Base-by-base conservation (phyloP, 495 filamentous ascomycete species). In the Hyaloscypha finlandica region DNA sequence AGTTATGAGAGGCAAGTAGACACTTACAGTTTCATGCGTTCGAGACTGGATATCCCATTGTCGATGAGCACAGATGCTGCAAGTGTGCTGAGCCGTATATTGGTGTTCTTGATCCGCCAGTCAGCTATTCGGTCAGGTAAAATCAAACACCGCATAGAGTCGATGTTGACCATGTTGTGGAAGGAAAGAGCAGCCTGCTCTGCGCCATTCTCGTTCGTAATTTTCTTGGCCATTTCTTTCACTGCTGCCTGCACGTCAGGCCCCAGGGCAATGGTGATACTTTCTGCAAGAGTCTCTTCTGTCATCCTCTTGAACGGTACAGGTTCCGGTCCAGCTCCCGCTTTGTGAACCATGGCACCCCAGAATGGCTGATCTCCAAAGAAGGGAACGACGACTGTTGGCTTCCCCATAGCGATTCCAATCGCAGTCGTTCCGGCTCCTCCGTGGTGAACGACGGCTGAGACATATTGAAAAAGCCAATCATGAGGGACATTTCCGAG, bases 321-420 rank as follows among this genome's bases (percentile, higher is more conserved):
- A 0, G 92, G 91, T 2, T 77, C 73, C 0, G 91, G 91, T 2
- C 92, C 92, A 0, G 91, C 92, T 2, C 89, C 89, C 14, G 90
- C 86, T 48, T 75, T 81, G 4, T 88, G 84, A 31, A 94, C 84
- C 83, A 94, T 90, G 2, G 83, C 77, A 22, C 91, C 92, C 92
- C 92, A 94, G 68, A 94, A 94, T 1, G 89, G 88, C 70, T 94
- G 91, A 64, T 94, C 92, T 4, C 92, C 92, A 72, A 95, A 94
- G 78, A 95, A 95, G 0, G 92, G 92, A 11, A 94, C 85, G 19
- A 95, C 81, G 2, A 91, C 83, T 0, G 92, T 93, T 3, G 92
- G 91, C 52, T 85, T 83, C 1, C 88, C 90, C 1, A 83, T 76
- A 0, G 86, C 80, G 55, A 95, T 85, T 4, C 92, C 91, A 3